These are phyloP conservation scores for Lathyrus aphaca DNA, from an alignment of 306 rosid genomes.

Conservation along the genomic window DNA sequence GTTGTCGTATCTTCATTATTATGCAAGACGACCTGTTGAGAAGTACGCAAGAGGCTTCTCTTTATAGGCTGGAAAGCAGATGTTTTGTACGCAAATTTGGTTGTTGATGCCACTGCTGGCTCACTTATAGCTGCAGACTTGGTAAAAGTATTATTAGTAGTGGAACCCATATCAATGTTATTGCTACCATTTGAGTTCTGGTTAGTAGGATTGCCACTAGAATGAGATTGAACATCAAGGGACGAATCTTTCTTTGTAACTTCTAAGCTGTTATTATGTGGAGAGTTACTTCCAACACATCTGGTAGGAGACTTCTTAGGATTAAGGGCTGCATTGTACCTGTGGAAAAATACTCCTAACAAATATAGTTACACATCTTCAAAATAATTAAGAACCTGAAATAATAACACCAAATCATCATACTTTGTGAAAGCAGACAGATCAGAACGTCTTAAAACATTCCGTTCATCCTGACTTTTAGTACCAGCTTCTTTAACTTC, in stretches of 20 bases:
- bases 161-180: constrained; percentile 75
- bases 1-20: constrained; percentile 42
- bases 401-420: constrained; percentile 27
- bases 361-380: constrained; percentile 3
- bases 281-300: constrained; percentile 70
- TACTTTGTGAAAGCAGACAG: constrained; percentile 90
- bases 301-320: constrained; percentile 63
- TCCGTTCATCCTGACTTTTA: constrained; percentile 62
- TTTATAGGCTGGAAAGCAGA: constrained; percentile 64
- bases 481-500: constrained; percentile 59
- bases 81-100: constrained; percentile 56
- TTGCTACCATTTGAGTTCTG: constrained; percentile 74
- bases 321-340: constrained; percentile 71
- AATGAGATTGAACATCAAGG: constrained; percentile 60
- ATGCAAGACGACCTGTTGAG: constrained; percentile 51
- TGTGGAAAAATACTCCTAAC: constrained; percentile 36
- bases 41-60: constrained; percentile 44
- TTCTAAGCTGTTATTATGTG: constrained; percentile 53
- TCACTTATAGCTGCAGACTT: constrained; percentile 55
- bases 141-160: constrained; percentile 58
- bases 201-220: constrained; percentile 67
- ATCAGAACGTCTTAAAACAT: constrained; percentile 75
- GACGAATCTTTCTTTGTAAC: constrained; percentile 55
- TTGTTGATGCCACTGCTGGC: constrained; percentile 54
- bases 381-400: constrained; percentile 29